A percentile compares a stretch with the other conserved stretches of the same genome.
These are phyloP conservation scores for Edaphochlamys debaryana DNA, from an alignment of 139 green algal species.

Conservation along the genomic window DNA sequence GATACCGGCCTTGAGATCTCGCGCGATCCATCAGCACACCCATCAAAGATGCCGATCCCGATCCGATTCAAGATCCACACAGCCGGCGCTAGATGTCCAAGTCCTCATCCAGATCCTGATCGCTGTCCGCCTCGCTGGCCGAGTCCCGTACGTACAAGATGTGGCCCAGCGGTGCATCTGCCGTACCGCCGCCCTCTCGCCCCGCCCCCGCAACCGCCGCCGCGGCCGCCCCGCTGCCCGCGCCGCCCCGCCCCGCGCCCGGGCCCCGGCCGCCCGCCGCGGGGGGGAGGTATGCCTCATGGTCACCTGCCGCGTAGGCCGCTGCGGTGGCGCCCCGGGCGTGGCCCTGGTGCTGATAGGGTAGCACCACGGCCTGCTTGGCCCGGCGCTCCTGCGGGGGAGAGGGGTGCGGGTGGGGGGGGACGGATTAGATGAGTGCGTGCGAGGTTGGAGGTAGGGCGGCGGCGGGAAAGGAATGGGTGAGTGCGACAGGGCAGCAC, in stretches of 20 bases:
- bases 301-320: slow-evolving; percentile 61
- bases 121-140: slow-evolving; percentile 77
- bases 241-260: not conserved
- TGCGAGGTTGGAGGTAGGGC: too few species aligned
- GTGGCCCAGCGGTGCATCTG: slow-evolving; percentile 59
- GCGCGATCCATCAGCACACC: too few species aligned
- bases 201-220: not conserved
- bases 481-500: slow-evolving; percentile 81
- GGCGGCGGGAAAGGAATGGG: too few species aligned
- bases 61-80: too few species aligned
- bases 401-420: not conserved
- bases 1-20: too few species aligned
- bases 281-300: slow-evolving; percentile 69
- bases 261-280: slow-evolving; percentile 65
- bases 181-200: not conserved
- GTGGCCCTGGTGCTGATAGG: slow-evolving; percentile 76
- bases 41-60: too few species aligned
- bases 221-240: not conserved
- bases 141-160: slow-evolving; percentile 84
- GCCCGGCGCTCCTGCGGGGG: slow-evolving; percentile 59
- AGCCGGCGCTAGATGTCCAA: slow-evolving; percentile 77
- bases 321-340: slow-evolving; percentile 26
- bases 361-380: slow-evolving; percentile 68
- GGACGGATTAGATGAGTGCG: too few species aligned
- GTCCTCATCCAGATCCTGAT: slow-evolving; percentile 88